Evolutionary conservation across 139 green algal genomes (phyloP).

Genomic region (Micractinium conductrix): DNA sequence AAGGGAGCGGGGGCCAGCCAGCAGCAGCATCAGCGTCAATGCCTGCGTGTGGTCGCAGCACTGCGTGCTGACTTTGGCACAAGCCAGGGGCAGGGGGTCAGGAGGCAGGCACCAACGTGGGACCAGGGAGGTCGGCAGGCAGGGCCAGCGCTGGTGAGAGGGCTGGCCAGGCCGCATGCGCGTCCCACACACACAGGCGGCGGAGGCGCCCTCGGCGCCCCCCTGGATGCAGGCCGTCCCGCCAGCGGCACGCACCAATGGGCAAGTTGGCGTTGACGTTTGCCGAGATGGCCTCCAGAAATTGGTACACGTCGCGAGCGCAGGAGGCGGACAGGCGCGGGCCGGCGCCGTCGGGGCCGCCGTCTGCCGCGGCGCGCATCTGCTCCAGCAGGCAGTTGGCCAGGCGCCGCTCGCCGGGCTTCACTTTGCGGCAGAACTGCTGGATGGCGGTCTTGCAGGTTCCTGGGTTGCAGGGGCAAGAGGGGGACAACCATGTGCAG

Average conservation of each 20-base stretch:
- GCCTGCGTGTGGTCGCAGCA: no score
- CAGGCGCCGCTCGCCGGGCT: background rate
- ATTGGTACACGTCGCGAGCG: background rate
- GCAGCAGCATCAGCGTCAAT: no score
- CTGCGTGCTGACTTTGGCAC: no score
- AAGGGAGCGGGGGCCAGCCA: background rate
- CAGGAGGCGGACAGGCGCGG: background rate
- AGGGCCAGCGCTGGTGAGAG: no score
- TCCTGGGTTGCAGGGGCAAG: background rate
- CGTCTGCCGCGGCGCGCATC: background rate
- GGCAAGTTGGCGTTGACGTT: background rate
- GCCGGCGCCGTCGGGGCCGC: background rate
- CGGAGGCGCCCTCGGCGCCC: no score
- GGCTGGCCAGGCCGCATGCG: no score
- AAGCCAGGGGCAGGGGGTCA: background rate
- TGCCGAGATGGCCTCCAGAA: background rate
- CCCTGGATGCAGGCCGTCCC: background rate
- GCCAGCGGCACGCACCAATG: background rate
- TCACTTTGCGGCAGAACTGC: background rate
- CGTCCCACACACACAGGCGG: no score
- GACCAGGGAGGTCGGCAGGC: no score
- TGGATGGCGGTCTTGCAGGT: slow-evolving; percentile 7
- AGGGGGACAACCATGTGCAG: background rate
- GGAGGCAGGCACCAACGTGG: background rate
- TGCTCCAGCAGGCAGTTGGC: background rate